Percentiles rank a stretch among this genome's conserved stretches.
Evolutionary conservation across 2,329 filamentous ascomycete species (phyloP).

Genomic region (Massarina eburnea): DNA sequence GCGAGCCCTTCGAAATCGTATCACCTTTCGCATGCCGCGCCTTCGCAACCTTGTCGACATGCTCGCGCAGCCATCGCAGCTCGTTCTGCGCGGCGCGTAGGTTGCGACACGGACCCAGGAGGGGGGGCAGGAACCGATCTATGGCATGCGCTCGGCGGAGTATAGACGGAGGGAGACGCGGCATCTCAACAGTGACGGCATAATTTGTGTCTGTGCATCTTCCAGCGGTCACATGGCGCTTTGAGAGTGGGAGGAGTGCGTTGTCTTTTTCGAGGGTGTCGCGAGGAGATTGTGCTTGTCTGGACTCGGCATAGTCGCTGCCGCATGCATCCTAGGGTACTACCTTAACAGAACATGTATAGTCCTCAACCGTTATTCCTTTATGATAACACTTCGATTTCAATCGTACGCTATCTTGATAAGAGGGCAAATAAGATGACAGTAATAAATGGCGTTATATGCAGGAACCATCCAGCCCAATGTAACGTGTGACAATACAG

Average conservation of each 20-base stretch:
- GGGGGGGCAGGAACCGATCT: conserved; percentile 58
- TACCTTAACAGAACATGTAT: no score
- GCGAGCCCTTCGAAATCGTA: conserved; percentile 17
- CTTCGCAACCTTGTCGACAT: conserved; percentile 43
- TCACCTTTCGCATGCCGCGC: conserved; percentile 21
- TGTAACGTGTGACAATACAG: not conserved
- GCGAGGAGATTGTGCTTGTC: not conserved
- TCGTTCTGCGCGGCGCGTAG: conserved; percentile 67
- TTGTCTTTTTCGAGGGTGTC: not conserved
- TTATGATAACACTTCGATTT: no score
- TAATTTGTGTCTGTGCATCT: no score
- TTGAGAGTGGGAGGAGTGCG: not conserved
- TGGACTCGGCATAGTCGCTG: not conserved
- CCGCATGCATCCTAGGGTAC: no score
- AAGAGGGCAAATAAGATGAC: no score
- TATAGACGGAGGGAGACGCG: conserved; percentile 63
- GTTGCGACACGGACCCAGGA: conserved; percentile 66
- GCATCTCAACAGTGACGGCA: conserved; percentile 40
- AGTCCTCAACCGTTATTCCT: no score
- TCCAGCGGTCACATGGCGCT: not conserved
- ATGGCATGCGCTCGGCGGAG: conserved; percentile 57
- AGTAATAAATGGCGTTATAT: no score
- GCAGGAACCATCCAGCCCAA: no score
- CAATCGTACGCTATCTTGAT: no score
- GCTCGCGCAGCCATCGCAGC: conserved; percentile 70